phyloP scores from a whole-genome alignment of 345 rosid species.

The Brassica nigra region DNA sequence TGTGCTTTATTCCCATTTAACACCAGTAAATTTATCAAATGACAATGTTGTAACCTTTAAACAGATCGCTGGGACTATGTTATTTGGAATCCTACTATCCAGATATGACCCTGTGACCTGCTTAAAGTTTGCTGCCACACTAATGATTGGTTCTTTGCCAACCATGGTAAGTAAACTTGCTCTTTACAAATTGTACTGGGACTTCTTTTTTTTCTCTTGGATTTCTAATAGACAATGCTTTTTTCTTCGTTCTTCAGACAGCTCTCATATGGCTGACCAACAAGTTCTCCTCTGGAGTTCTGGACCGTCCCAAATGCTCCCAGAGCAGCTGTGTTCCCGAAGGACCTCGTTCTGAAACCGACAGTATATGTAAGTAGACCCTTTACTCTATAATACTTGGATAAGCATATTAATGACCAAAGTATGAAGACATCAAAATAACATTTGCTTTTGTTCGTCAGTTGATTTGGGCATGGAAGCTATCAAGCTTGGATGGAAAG shows the following conservation, averaged over 20 bases:
- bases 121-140: conserved; percentile 73
- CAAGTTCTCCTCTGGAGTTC: conserved; percentile 84
- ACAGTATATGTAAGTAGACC: conserved; percentile 54
- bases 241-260: conserved; percentile 45
- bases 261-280: conserved; percentile 75
- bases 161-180: conserved; percentile 61
- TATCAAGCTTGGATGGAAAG: conserved; percentile 94
- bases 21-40: conserved; percentile 1
- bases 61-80: conserved; percentile 84
- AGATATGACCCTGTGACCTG: conserved; percentile 81
- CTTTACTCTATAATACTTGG: neutral
- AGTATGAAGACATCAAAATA: conserved; percentile 8
- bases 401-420: neutral
- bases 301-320: conserved; percentile 71
- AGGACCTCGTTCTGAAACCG: conserved; percentile 37
- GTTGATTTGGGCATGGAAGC: conserved; percentile 65
- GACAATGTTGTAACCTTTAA: neutral
- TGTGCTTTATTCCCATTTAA: neutral
- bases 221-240: conserved; percentile 7
- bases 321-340: conserved; percentile 44
- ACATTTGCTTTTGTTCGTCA: conserved; percentile 32
- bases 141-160: conserved; percentile 74
- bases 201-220: too few species aligned
- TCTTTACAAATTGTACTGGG: neutral
- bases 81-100: conserved; percentile 84